Base-by-base conservation (phyloP, 1,284 basidiomycete genomes). In the Takashimella koratensis region DNA sequence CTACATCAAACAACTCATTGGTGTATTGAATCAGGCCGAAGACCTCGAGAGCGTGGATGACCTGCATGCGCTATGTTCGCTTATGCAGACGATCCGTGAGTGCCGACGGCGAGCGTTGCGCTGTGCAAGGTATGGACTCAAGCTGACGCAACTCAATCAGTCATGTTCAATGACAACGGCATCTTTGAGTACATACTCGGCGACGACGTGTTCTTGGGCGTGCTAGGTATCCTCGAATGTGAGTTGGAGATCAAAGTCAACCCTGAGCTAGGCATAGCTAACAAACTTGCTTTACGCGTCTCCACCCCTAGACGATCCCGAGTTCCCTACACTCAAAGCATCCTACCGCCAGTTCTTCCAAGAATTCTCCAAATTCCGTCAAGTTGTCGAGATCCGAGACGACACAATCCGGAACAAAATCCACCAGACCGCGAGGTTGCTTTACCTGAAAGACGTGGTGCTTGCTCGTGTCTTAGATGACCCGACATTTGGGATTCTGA, bases 161-260 rank as follows among this genome's bases (percentile, higher is more conserved):
- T 98, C 56, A 84, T 91, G 79, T 82, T 98, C 67, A 98, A 97
- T 72, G 96, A 99, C 76, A 93, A 93, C 71, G 83, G 82, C 48
- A 84, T 99, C 67, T 93, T 95, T 71, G 96, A 99, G 76, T 88
- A 94, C 71, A 88, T 98, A 61, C 81, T 98, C 39, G 86, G 91
- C 57, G 95, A 98, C 67, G 89, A 95, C 44, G 79, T 94, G 53
- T 98, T 97, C 76, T 82, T 88, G 62, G 91, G 90, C 51, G 90
- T 97, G 26, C 84, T 95, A 24, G 93, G 94, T 52, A 96, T 98
- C 81, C 84, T 99, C 59, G 95, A 99, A 81, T 98, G 92, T 94
- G 66, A 58, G 89, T 80, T 44, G 40, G 42, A 43, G 13, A 23
- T 25, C 10, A 4, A 49, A n/a, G n/a, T n/a, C n/a, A n/a, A n/a